Evolutionary conservation across 805 yeast genomes (phyloP).

Genomic region (Yamadazyma takamatsuzukensis): DNA sequence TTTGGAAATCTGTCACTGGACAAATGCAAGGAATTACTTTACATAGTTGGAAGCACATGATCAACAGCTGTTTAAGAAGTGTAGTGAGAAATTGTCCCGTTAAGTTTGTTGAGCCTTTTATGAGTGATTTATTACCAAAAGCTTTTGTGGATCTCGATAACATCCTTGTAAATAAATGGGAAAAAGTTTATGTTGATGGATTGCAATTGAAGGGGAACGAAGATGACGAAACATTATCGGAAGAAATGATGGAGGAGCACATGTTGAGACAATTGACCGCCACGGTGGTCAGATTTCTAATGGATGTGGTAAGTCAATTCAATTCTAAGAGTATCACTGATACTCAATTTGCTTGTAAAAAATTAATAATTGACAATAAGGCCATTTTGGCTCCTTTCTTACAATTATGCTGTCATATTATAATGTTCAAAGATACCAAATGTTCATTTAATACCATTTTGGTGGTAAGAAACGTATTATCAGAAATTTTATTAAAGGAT

Average conservation of each 20-base stretch:
- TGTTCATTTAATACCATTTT: conserved; percentile 89
- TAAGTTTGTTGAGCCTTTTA: conserved; percentile 59
- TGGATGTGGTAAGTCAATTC: conserved; percentile 83
- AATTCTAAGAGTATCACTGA: conserved; percentile 50
- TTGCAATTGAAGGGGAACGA: conserved; percentile 54
- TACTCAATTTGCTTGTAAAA: conserved; percentile 63
- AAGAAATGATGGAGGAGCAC: conserved; percentile 98
- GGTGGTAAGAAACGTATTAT: conserved; percentile 69
- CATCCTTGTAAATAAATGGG: conserved; percentile 77
- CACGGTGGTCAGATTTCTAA: conserved; percentile 79
- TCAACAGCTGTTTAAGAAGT: conserved; percentile 82
- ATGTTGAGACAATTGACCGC: conserved; percentile 89
- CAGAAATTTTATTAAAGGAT: conserved; percentile 63
- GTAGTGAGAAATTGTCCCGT: conserved; percentile 87
- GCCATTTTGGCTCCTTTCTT: conserved; percentile 75
- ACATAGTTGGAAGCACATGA: conserved; percentile 97
- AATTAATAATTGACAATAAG: conserved; percentile 60
- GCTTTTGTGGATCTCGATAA: conserved; percentile 70
- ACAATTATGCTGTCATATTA: conserved; percentile 68
- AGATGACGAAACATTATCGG: conserved; percentile 82
- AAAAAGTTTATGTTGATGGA: conserved; percentile 55
- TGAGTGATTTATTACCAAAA: conserved; percentile 75
- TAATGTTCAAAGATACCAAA: conserved; percentile 82
- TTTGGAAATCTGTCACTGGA: conserved; percentile 88
- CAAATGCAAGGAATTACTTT: conserved; percentile 81